Evolutionary conservation across 495 filamentous ascomycete genomes (phyloP), one percentile per base, ranked within the genome.

Genomic region (Lichenothelia convexa): DNA sequence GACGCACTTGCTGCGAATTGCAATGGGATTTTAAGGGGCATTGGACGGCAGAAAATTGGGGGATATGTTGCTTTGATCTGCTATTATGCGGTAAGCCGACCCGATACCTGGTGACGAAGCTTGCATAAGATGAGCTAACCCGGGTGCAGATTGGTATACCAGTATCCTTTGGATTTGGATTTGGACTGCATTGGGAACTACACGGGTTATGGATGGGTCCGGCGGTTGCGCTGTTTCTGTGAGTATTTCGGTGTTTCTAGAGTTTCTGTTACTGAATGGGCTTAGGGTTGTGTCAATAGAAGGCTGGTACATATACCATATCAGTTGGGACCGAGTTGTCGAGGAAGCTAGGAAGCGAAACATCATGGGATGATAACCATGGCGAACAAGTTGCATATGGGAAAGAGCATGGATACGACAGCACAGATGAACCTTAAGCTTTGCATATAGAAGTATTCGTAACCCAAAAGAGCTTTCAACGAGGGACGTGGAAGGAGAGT

Each of bases 21-120:
- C 44, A 84, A 87, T 45, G 86, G 87, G 15, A 59, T 93, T 21
- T 61, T 95, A 20, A 67, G 86, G 17, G 87, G 86, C 7, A 67
- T 87, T 20, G 85, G 86, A 2, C 67, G 78, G 22, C 87, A 93
- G 51, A 74, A 84, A 44, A 69, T 95, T 34, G 85, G 86, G 2
- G 84, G 86, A 3, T 93, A 85, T 51, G 73, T 86, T 20, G 84
- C 82, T 45, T 50, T 95, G 2, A 71, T 78, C 35, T 74, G 71
- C 33, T 95, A 93, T 57, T 95, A 95, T 58, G 56, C 66, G 3
- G 63, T n/a, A n/a, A n/a, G n/a, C n/a, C n/a, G 47, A 40, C n/a
- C n/a, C n/a, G n/a, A n/a, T n/a, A n/a, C n/a, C n/a, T n/a, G n/a
- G n/a, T n/a, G n/a, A n/a, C n/a, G n/a, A n/a, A 35, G 49, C 45